Evolutionary conservation across 768 basidiomycete genomes (phyloP).

Genomic region (Termitomyces sp.): DNA sequence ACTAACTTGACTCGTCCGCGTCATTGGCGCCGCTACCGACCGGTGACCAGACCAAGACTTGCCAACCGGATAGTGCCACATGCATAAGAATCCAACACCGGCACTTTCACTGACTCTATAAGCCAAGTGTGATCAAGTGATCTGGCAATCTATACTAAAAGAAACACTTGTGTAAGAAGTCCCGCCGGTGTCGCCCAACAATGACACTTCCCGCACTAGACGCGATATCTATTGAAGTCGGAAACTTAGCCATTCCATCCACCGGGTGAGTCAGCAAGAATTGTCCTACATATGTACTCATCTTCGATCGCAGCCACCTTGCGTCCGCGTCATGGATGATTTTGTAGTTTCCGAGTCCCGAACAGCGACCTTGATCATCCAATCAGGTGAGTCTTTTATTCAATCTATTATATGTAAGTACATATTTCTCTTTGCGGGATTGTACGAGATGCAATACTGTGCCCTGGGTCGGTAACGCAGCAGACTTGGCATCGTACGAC

Average conservation of each 20-base stretch:
- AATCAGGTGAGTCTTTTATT: no score
- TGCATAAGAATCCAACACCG: not conserved
- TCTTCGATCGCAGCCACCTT: not conserved
- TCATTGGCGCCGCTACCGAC: not conserved
- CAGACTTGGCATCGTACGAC: not conserved
- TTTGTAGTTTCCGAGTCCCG: not conserved
- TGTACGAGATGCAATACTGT: not conserved
- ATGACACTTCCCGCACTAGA: not conserved
- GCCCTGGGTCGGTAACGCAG: not conserved
- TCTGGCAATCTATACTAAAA: not conserved
- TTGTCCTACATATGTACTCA: not conserved
- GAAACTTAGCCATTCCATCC: not conserved
- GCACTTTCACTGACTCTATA: not conserved
- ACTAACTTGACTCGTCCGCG: not conserved
- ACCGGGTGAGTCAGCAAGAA: not conserved
- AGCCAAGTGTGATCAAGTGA: constrained; percentile 1
- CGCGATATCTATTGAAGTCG: not conserved
- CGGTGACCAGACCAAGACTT: not conserved
- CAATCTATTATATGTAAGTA: no score
- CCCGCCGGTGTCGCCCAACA: not conserved
- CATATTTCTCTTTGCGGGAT: not conserved
- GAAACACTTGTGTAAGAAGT: not conserved
- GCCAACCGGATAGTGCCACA: not conserved
- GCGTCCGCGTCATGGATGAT: not conserved
- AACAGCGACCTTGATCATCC: not conserved